Percentiles rank a stretch among this genome's conserved stretches.
These are phyloP conservation scores for Cyclanthera cordifolia DNA, from an alignment of 306 rosid genomes.

Conservation along the genomic window DNA sequence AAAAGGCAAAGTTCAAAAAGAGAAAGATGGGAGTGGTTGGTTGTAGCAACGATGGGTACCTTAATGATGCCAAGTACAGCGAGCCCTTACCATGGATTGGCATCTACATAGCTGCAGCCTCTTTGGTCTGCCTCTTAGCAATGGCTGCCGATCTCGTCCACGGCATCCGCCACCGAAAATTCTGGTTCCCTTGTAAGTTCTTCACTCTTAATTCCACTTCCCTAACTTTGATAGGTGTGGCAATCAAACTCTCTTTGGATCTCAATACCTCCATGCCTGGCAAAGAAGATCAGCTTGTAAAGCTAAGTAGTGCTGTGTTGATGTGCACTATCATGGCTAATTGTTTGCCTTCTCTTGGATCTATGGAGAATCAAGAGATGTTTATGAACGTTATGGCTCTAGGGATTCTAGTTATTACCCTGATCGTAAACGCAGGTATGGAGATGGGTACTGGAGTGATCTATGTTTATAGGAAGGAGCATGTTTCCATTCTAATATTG, in stretches of 20 bases:
- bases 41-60: conserved; percentile 35
- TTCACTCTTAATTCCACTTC: conserved; percentile 72
- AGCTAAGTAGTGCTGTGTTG: conserved; percentile 61
- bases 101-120: conserved; percentile 65
- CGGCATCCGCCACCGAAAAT: conserved; percentile 39
- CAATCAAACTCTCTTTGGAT: conserved; percentile 58
- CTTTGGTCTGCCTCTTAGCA: conserved; percentile 42
- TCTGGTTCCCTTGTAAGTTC: conserved; percentile 72
- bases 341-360: conserved; percentile 79
- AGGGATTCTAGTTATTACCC: conserved; percentile 60
- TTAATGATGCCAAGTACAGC: conserved; percentile 55
- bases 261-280: conserved; percentile 76
- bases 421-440: conserved; percentile 57
- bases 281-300: conserved; percentile 62
- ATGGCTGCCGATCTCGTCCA: conserved; percentile 47
- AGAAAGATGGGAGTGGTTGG: conserved; percentile 38
- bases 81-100: conserved; percentile 93
- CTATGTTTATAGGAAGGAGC: conserved; percentile 59
- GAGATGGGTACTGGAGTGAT: conserved; percentile 78
- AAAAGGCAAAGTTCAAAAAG: not conserved
- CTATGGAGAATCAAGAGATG: conserved; percentile 48
- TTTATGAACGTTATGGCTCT: conserved; percentile 57
- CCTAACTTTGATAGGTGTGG: conserved; percentile 51
- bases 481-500: conserved; percentile 35
- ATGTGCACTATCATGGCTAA: conserved; percentile 61